phyloP scores from a whole-genome alignment of 2,329 filamentous ascomycete genomes.

The Botrytis hyacinthi region DNA sequence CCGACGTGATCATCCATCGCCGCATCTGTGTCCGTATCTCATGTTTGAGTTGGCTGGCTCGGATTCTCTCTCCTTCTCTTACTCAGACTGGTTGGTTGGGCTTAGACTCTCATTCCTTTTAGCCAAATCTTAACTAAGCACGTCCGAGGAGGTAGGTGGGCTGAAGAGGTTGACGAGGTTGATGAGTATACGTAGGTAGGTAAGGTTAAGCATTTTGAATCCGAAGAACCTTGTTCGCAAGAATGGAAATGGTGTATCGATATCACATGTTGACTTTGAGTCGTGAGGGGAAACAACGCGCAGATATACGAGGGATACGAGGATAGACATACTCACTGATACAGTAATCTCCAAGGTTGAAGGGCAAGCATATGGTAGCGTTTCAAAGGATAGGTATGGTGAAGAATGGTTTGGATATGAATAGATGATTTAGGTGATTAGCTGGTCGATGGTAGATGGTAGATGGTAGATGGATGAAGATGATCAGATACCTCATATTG shows the following conservation, averaged over 20 bases:
- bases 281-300: neutral
- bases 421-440: neutral
- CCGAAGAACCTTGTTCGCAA: neutral
- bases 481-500: neutral
- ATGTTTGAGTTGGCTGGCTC: neutral
- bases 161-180: neutral
- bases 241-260: neutral
- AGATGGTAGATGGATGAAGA: no score
- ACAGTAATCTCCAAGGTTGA: neutral
- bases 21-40: neutral
- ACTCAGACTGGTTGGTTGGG: neutral
- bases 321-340: neutral
- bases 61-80: neutral
- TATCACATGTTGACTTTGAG: neutral
- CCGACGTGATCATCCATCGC: neutral
- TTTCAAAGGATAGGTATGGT: neutral
- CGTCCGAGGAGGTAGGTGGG: neutral
- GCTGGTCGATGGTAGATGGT: no score
- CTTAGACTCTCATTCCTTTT: neutral
- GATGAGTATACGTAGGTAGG: neutral
- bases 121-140: neutral
- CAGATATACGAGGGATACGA: neutral
- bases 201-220: neutral
- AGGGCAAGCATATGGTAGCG: neutral
- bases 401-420: neutral